These are phyloP conservation scores for Boletus fagicola DNA, from an alignment of 768 basidiomycete species.

Conservation along the genomic window DNA sequence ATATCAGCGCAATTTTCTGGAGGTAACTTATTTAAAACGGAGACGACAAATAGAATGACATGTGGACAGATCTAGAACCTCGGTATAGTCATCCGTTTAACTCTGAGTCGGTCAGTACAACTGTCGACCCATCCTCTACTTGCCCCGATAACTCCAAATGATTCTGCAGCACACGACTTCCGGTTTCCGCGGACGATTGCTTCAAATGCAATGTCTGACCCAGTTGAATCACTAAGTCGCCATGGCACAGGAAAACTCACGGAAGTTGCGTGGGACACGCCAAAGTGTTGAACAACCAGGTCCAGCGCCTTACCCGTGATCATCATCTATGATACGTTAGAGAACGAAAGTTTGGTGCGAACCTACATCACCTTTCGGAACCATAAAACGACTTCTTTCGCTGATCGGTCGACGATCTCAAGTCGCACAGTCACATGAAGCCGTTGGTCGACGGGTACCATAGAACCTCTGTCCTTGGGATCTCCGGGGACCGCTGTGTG, in stretches of 20 bases:
- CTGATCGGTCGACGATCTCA: conserved; percentile 26
- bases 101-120: conserved; percentile 17
- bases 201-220: conserved; percentile 45
- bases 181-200: conserved; percentile 27
- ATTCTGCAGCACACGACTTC: conserved; percentile 41
- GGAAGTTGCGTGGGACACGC: conserved; percentile 4
- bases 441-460: conserved; percentile 53
- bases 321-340: conserved; percentile 41
- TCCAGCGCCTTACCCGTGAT: conserved; percentile 65
- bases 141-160: conserved; percentile 48
- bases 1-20: conserved; percentile 12
- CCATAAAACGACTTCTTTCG: conserved; percentile 57
- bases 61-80: background rate
- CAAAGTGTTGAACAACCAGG: conserved; percentile 36
- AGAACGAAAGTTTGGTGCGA: background rate
- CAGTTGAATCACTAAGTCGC: conserved; percentile 17
- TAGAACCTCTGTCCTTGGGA: conserved; percentile 49
- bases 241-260: conserved; percentile 10
- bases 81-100: background rate
- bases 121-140: conserved; percentile 49
- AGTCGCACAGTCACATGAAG: conserved; percentile 51
- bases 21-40: background rate
- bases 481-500: conserved; percentile 66
- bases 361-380: conserved; percentile 55
- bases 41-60: background rate